A percentile compares a stretch with the other conserved stretches of the same genome.
These are phyloP conservation scores for Physaria fendleri DNA, from an alignment of 345 rosid genomes.

Conservation along the genomic window DNA sequence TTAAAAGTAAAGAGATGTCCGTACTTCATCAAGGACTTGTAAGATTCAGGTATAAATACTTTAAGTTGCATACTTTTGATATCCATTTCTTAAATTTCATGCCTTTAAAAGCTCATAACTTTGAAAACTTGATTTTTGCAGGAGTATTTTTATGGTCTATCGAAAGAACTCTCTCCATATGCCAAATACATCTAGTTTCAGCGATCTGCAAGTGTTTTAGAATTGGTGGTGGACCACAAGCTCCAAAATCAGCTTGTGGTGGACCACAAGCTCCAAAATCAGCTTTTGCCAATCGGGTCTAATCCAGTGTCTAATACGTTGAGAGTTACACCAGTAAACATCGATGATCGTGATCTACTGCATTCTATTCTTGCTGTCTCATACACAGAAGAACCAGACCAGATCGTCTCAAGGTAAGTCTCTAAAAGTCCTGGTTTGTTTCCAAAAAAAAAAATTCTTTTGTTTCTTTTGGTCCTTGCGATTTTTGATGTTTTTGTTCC, in stretches of 20 bases:
- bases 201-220: constrained; percentile 60
- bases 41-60: constrained; percentile 65
- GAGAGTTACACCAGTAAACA: constrained; percentile 50
- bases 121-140: constrained; percentile 22
- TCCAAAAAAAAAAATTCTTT: not conserved
- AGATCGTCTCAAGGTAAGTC: constrained; percentile 63
- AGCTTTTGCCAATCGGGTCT: constrained; percentile 67
- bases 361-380: constrained; percentile 87
- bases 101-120: not conserved
- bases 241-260: constrained; percentile 81
- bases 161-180: constrained; percentile 77
- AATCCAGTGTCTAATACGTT: constrained; percentile 46
- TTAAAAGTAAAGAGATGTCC: too few species aligned
- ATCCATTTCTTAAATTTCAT: not conserved
- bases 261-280: constrained; percentile 87
- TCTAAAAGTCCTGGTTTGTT: not conserved
- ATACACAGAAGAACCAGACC: constrained; percentile 68
- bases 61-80: not conserved
- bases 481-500: not conserved
- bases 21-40: constrained; percentile 48
- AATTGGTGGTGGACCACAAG: constrained; percentile 86
- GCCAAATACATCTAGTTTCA: constrained; percentile 58
- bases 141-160: constrained; percentile 85
- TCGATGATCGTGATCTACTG: constrained; percentile 47
- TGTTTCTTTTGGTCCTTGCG: not conserved